Evolutionary conservation across 257 asterid genomes (phyloP).

Genomic region (Ajuga chamaepitys): DNA sequence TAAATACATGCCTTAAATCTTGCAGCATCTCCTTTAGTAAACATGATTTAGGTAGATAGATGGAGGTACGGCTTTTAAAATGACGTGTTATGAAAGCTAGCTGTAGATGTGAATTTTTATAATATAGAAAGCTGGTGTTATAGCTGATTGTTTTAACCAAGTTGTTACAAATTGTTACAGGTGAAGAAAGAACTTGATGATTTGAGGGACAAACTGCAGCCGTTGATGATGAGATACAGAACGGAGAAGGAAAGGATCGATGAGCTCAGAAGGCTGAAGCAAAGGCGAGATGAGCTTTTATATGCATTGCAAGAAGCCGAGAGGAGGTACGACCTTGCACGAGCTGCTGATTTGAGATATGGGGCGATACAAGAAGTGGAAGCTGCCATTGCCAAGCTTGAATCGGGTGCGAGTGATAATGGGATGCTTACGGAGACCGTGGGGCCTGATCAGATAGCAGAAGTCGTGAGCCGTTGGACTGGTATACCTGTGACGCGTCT

Average conservation of each 20-base stretch:
- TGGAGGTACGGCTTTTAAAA: no score
- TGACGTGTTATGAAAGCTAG: no score
- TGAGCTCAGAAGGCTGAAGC: slow-evolving; percentile 74
- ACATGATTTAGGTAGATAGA: no score
- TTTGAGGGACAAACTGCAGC: slow-evolving; percentile 85
- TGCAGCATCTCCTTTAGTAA: no score
- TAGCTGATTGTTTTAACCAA: not conserved
- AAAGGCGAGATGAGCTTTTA: slow-evolving; percentile 60
- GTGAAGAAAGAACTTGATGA: slow-evolving; percentile 85
- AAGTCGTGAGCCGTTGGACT: slow-evolving; percentile 94
- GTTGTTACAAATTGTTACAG: slow-evolving; percentile 13
- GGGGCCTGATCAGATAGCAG: slow-evolving; percentile 89
- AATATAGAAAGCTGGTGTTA: no score
- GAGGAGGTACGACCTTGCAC: slow-evolving; percentile 82
- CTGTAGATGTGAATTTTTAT: no score
- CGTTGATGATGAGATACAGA: slow-evolving; percentile 65
- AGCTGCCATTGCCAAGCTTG: slow-evolving; percentile 62
- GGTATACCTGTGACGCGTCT: slow-evolving; percentile 77
- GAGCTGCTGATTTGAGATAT: slow-evolving; percentile 84
- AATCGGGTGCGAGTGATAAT: slow-evolving; percentile 34
- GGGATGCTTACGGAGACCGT: slow-evolving; percentile 80
- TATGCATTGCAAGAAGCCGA: slow-evolving; percentile 83
- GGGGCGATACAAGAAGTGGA: slow-evolving; percentile 90
- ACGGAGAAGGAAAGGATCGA: slow-evolving; percentile 82
- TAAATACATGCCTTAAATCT: no score